These are phyloP conservation scores for Fusarium gaditjirri DNA, from an alignment of 2,329 filamentous ascomycete genomes.

Conservation along the genomic window DNA sequence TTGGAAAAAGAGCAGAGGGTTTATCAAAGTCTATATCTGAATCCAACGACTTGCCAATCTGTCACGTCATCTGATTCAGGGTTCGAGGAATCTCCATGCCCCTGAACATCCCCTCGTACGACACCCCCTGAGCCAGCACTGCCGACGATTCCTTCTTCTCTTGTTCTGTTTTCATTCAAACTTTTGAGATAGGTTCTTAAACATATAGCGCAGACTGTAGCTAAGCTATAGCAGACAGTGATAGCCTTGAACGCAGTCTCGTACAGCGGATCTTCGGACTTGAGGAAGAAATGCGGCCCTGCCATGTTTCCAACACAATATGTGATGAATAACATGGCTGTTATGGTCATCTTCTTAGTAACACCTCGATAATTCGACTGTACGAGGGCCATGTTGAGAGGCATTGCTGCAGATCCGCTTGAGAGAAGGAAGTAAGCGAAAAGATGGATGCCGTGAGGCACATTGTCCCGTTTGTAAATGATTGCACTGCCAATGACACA, in stretches of 20 bases:
- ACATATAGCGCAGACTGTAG: constrained; percentile 55
- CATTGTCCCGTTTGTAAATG: constrained; percentile 59
- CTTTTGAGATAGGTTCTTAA: constrained; percentile 61
- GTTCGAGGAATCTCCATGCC: constrained; percentile 42
- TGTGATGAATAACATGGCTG: constrained; percentile 63
- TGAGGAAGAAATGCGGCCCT: constrained; percentile 65
- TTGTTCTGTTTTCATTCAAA: constrained; percentile 56
- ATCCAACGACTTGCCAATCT: constrained; percentile 68
- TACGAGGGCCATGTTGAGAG: constrained; percentile 65
- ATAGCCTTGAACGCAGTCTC: constrained; percentile 65
- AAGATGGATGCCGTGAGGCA: constrained; percentile 58
- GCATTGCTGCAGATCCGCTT: constrained; percentile 64
- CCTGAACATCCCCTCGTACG: constrained; percentile 47
- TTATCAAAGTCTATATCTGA: constrained; percentile 62
- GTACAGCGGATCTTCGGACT: constrained; percentile 61
- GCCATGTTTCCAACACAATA: constrained; percentile 68
- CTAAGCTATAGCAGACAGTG: constrained; percentile 65
- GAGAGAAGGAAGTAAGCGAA: constrained; percentile 68
- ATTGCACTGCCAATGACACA: constrained; percentile 64
- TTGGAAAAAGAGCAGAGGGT: not conserved
- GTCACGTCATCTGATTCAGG: constrained; percentile 67
- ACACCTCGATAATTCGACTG: constrained; percentile 66
- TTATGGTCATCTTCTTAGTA: constrained; percentile 70
- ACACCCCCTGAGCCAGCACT: constrained; percentile 55
- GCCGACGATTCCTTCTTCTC: constrained; percentile 57